phyloP scores from a whole-genome alignment of 495 filamentous ascomycete species.

The Talaromyces ruber region DNA sequence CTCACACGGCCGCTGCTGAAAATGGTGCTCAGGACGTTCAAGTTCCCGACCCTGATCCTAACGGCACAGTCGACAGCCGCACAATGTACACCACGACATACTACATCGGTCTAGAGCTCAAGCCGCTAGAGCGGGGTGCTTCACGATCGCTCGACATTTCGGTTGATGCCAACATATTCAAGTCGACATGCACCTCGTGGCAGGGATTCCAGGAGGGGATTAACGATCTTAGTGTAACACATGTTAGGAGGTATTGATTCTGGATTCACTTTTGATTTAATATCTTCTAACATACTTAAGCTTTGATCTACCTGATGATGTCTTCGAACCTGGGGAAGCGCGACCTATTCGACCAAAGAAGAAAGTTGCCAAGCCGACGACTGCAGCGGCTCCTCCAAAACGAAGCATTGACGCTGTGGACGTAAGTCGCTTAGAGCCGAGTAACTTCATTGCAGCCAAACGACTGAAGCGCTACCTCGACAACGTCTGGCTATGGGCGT shows the following conservation, averaged over 20 bases:
- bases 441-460: conserved; percentile 10
- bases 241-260: conserved; percentile 65
- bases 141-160: conserved; percentile 55
- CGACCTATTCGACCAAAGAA: conserved; percentile 57
- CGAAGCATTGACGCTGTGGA: conserved; percentile 35
- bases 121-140: conserved; percentile 27
- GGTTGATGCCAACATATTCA: conserved; percentile 66
- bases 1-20: conserved; percentile 41
- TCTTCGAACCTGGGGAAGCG: conserved; percentile 75
- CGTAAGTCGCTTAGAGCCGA: conserved; percentile 29
- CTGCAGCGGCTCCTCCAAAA: conserved; percentile 28
- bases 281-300: conserved; percentile 32
- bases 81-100: conserved; percentile 79
- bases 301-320: conserved; percentile 78
- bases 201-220: conserved; percentile 53
- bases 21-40: conserved; percentile 38
- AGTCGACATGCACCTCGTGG: conserved; percentile 57
- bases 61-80: conserved; percentile 22
- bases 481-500: conserved; percentile 11
- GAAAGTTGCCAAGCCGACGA: conserved; percentile 42
- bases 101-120: conserved; percentile 74
- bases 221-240: conserved; percentile 61
- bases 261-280: not conserved
- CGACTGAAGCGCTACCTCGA: conserved; percentile 15
- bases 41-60: conserved; percentile 25